Percentiles rank a stretch among this genome's conserved stretches.
Evolutionary conservation across 2,329 filamentous ascomycete genomes (phyloP).

Genomic region (Lecanosticta acicola): DNA sequence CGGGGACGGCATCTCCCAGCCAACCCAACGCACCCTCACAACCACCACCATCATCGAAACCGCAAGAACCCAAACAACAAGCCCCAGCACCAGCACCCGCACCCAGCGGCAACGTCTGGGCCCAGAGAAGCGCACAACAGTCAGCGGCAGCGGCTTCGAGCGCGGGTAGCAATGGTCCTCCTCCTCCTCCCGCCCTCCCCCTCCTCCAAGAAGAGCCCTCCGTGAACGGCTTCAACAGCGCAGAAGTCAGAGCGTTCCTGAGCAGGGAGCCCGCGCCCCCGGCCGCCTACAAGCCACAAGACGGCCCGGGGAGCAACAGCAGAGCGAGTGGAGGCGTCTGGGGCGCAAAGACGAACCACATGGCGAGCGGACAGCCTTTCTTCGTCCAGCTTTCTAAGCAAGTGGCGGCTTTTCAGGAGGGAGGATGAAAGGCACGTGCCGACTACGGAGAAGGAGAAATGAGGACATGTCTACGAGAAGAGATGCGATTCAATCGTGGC

Average conservation of each 20-base stretch:
- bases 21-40: constrained; percentile 15
- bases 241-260: constrained; percentile 40
- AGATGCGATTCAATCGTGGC: no score
- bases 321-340: constrained; percentile 34
- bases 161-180: constrained; percentile 18
- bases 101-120: constrained; percentile 26
- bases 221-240: constrained; percentile 39
- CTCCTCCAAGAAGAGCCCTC: constrained; percentile 25
- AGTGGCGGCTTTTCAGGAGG: constrained; percentile 35
- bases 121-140: constrained; percentile 13
- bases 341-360: constrained; percentile 37
- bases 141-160: constrained; percentile 7
- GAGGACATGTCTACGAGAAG: no score
- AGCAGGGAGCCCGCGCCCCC: constrained; percentile 33
- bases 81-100: no score
- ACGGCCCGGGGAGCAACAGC: neutral
- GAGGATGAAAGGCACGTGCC: constrained; percentile 17
- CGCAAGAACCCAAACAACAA: constrained; percentile 10
- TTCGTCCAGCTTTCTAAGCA: constrained; percentile 44
- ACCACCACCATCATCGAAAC: constrained; percentile 18
- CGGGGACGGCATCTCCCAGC: constrained; percentile 24
- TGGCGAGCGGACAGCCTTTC: constrained; percentile 43
- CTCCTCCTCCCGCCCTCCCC: no score
- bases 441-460: no score
- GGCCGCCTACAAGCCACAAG: constrained; percentile 22